Percentiles rank a stretch among this genome's conserved stretches.
Conservation (phyloP, 23 red algal genomes). For the Gracilaria domingensis region DNA sequence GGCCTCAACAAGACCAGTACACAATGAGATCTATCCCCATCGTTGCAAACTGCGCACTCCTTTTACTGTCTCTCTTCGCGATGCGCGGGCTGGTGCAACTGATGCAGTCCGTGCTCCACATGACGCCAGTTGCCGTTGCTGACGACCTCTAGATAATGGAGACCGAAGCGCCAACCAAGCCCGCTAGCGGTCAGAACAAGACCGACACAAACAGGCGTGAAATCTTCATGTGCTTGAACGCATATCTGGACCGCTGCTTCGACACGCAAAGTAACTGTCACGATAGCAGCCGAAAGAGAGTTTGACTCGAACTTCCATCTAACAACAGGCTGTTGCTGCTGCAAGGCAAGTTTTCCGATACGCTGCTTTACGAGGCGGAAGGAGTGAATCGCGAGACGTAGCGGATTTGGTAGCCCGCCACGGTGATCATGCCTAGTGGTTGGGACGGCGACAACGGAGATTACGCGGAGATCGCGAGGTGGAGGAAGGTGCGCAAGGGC, state of each 20-base stretch:
- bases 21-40: background rate
- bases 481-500: background rate
- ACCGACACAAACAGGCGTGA: too few species aligned
- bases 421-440: background rate
- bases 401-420: background rate
- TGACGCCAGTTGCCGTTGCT: background rate
- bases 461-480: background rate
- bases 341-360: background rate
- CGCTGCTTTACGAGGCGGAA: background rate
- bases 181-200: too few species aligned
- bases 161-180: too few species aligned
- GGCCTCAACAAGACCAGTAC: too few species aligned
- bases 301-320: background rate
- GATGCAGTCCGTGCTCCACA: background rate
- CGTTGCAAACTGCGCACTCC: background rate
- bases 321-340: background rate
- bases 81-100: background rate
- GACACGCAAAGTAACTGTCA: background rate
- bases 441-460: background rate
- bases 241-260: background rate
- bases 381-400: background rate
- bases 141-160: background rate
- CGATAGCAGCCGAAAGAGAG: background rate
- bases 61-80: background rate
- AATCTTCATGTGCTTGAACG: background rate